Conservation (phyloP, 768 basidiomycete genomes). For the Mycena filopes region DNA sequence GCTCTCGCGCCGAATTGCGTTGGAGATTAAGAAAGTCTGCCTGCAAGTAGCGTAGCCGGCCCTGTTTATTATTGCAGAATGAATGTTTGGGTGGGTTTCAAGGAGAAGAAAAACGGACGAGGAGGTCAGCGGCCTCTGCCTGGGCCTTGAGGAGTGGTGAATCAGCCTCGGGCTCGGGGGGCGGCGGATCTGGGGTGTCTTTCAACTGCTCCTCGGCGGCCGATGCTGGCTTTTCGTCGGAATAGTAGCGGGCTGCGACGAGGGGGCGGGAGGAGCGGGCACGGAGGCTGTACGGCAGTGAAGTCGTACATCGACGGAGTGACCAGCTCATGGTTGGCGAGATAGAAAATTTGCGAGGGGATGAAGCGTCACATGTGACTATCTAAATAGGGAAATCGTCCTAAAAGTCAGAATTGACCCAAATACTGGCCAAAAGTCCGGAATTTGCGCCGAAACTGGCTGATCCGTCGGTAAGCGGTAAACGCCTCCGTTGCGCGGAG, state of each 20-base stretch:
- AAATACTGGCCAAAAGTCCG: too few relatives aligned
- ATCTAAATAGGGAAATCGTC: too few relatives aligned
- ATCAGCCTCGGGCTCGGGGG: constrained; percentile 41
- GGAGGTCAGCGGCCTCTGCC: constrained; percentile 84
- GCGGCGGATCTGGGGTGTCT: constrained; percentile 37
- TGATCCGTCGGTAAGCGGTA: too few relatives aligned
- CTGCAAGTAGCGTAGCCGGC: constrained; percentile 89
- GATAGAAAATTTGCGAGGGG: constrained; percentile 1
- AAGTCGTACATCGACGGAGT: constrained; percentile 69
- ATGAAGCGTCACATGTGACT: too few relatives aligned
- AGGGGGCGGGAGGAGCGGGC: constrained; percentile 48
- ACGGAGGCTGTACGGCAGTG: constrained; percentile 61
- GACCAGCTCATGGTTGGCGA: constrained; percentile 49
- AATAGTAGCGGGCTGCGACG: constrained; percentile 62
- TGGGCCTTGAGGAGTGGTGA: constrained; percentile 67
- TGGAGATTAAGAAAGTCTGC: constrained; percentile 97
- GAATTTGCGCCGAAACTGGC: too few relatives aligned
- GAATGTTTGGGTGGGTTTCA: neutral
- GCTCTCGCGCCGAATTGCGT: constrained; percentile 90
- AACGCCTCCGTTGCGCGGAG: constrained; percentile 26
- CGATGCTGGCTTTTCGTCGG: constrained; percentile 58
- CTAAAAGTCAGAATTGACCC: too few relatives aligned
- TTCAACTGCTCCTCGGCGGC: constrained; percentile 23
- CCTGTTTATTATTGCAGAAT: constrained; percentile 58
- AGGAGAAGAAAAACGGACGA: constrained; percentile 58